Percentiles rank a stretch among this genome's conserved stretches.
These are phyloP conservation scores for Phytophthora constricta DNA, from an alignment of 352 stramenopile species.

Conservation along the genomic window DNA sequence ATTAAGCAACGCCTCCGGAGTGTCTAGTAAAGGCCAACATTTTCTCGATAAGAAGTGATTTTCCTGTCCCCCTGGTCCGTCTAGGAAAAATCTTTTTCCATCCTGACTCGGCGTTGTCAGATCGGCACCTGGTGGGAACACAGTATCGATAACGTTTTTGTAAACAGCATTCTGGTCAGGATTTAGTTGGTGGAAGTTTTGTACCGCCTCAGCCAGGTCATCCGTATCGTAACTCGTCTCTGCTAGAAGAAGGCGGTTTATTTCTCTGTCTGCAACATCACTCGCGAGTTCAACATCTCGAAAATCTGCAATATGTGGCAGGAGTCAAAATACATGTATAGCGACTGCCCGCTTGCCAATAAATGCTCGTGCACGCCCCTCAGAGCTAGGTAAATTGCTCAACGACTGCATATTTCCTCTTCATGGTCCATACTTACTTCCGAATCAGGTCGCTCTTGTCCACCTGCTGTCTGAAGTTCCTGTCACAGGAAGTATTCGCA, in stretches of 20 bases:
- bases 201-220: not conserved
- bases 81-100: not conserved
- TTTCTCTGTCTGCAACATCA: not conserved
- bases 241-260: not conserved
- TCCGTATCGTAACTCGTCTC: not conserved
- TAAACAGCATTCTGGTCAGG: not conserved
- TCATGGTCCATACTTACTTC: not conserved
- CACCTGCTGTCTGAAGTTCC: not conserved
- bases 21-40: slow-evolving; percentile 2
- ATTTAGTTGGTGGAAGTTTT: not conserved
- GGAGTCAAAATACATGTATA: not conserved
- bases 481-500: not conserved
- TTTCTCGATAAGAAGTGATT: slow-evolving; percentile 4
- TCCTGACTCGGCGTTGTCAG: not conserved
- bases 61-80: slow-evolving; percentile 1
- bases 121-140: not conserved
- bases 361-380: not conserved
- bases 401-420: too few species aligned
- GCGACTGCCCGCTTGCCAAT: not conserved
- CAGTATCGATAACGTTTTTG: not conserved
- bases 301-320: not conserved
- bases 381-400: not conserved
- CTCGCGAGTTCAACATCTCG: not conserved
- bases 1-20: too few species aligned
- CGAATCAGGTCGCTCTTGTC: not conserved